Base-by-base conservation (phyloP, 306 rosid genomes). In the Hippophae rhamnoides region DNA sequence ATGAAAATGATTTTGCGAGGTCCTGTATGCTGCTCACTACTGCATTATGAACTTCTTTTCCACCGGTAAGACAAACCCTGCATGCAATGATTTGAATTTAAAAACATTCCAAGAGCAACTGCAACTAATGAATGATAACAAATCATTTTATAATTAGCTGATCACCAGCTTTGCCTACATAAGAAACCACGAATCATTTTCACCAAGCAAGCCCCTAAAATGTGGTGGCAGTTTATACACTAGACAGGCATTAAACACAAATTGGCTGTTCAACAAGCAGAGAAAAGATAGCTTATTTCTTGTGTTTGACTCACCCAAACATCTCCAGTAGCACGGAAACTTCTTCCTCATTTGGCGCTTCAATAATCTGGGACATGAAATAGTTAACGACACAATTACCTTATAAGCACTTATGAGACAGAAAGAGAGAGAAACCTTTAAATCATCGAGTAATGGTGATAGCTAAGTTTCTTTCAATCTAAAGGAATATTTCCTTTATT, bases 21-120 rank as follows among this genome's bases (percentile, higher is more conserved):
- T 93, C 99, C 76, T 88, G 97, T 64, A 93, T 79, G 66, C 99
- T 93, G 88, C 97, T 88, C 60, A 93, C 82, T 54, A 86, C 65
- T 65, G 99, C 99, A 88, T 82, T 62, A 66, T 88, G 97, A 78
- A 93, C 97, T 75, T 93, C 97, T 63, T 72, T 88, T 43, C 99
- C 94, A 43, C 99, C 99, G 62, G 83, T 64, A 64, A 93, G 95
- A 68, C 97, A 93, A 13, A 88, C 72, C 82, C 99, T 93, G 61
- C 54, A 79, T 48, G 62, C 49, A 56, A 49, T 56, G 41, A 58
- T 27, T 45, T 61, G 38, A 43, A 57, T 52, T 61, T 60, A 49
- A 8, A 9, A 54, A 6, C 7, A 41, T 45, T 48, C 46, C 6
- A 51, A 10, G 50, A 31, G 38, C 38, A 31, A 31, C 38, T 31